phyloP scores from a whole-genome alignment of 345 rosid species.

The Trapa bicornis region DNA sequence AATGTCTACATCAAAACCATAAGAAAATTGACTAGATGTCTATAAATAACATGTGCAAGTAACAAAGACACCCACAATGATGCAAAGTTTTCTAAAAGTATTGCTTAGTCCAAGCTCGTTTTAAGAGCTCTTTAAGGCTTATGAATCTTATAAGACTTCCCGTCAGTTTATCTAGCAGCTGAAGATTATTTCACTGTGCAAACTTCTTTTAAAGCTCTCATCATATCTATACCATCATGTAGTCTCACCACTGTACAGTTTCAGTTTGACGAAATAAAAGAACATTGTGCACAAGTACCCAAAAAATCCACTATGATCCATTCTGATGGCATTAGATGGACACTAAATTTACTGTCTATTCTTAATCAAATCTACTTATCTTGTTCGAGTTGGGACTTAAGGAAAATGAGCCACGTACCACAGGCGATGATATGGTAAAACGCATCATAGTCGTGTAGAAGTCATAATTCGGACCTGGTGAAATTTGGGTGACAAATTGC shows the following conservation, averaged over 20 bases:
- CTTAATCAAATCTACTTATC: background rate
- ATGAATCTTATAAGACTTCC: background rate
- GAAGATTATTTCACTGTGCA: background rate
- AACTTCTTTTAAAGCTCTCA: background rate
- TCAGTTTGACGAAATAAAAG: background rate
- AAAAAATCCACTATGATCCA: background rate
- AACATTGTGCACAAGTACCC: background rate
- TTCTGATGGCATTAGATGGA: background rate
- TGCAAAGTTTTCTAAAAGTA: background rate
- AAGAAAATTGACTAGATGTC: too few species aligned
- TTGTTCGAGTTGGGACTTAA: background rate
- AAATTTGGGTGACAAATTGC: constrained; percentile 53
- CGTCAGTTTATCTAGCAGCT: background rate
- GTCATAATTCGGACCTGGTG: constrained; percentile 83
- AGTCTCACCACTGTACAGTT: background rate
- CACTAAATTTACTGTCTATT: background rate
- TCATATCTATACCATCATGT: background rate
- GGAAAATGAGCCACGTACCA: constrained; percentile 39
- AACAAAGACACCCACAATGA: too few species aligned
- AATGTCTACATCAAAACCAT: too few species aligned
- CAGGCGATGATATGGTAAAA: constrained; percentile 78
- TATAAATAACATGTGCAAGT: too few species aligned
- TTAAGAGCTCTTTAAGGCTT: background rate
- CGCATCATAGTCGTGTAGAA: constrained; percentile 65
- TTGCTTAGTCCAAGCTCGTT: background rate